phyloP scores from a whole-genome alignment of 1,284 basidiomycete species.

The Cutaneotrichosporon dermatis region DNA sequence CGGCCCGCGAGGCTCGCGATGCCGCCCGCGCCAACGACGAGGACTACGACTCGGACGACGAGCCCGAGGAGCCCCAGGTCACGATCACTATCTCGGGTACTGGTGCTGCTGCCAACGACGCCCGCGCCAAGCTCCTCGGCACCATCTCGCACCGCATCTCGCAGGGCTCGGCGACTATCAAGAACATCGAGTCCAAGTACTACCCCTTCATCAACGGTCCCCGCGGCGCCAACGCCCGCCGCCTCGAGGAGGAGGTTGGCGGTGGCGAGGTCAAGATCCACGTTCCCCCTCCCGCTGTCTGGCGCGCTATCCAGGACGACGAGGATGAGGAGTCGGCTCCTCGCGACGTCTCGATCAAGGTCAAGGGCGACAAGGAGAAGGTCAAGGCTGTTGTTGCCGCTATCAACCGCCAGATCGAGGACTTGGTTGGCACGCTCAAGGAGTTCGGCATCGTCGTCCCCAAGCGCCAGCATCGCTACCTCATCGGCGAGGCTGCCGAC shows the following conservation, averaged over 20 bases:
- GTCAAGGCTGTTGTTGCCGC: slow-evolving; percentile 69
- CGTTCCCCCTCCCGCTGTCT: slow-evolving; percentile 53
- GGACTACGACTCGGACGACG: slow-evolving; percentile 49
- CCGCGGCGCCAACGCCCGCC: slow-evolving; percentile 52
- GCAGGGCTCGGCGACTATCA: slow-evolving; percentile 72
- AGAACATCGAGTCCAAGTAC: slow-evolving; percentile 77
- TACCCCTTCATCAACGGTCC: slow-evolving; percentile 78
- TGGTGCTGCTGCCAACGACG: slow-evolving; percentile 72
- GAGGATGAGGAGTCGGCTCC: slow-evolving; percentile 53
- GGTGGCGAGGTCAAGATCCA: slow-evolving; percentile 53
- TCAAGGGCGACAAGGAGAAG: slow-evolving; percentile 72
- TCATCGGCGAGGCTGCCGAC: slow-evolving; percentile 69
- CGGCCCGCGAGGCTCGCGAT: slow-evolving; percentile 19
- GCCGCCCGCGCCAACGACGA: slow-evolving; percentile 15
- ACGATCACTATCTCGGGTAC: slow-evolving; percentile 84
- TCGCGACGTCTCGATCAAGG: slow-evolving; percentile 60
- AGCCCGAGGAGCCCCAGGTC: slow-evolving; percentile 74
- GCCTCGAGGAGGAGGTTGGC: slow-evolving; percentile 57
- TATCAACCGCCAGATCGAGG: slow-evolving; percentile 65
- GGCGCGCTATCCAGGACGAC: slow-evolving; percentile 47
- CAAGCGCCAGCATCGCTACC: slow-evolving; percentile 91
- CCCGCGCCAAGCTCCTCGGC: slow-evolving; percentile 72
- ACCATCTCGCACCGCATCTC: slow-evolving; percentile 83
- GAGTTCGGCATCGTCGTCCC: slow-evolving; percentile 75
- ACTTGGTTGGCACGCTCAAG: slow-evolving; percentile 45